These are phyloP conservation scores for Helotiales sp. DNA, from an alignment of 2,329 filamentous ascomycete genomes.

Conservation along the genomic window DNA sequence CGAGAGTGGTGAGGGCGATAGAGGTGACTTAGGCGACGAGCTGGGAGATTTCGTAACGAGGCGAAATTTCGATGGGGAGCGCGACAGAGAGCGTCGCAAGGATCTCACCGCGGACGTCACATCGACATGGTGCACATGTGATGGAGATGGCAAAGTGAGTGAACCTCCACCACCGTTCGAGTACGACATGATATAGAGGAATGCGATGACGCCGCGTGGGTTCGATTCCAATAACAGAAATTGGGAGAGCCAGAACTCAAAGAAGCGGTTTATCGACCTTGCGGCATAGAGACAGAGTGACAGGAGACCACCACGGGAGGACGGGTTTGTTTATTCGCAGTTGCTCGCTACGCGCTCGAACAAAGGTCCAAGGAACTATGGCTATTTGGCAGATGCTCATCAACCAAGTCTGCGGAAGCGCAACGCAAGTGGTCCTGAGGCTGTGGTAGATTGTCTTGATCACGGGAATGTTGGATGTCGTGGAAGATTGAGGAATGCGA, in stretches of 20 bases:
- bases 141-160: constrained; percentile 85
- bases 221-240: constrained; percentile 30
- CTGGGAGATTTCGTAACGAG: constrained; percentile 55
- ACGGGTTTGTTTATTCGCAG: background rate
- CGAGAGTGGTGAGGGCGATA: constrained; percentile 62
- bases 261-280: constrained; percentile 25
- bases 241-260: constrained; percentile 14
- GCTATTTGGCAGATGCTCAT: background rate
- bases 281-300: constrained; percentile 29
- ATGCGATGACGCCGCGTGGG: constrained; percentile 29
- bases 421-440: background rate
- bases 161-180: constrained; percentile 67
- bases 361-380: background rate
- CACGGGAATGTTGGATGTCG: constrained; percentile 7
- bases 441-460: background rate
- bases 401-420: background rate
- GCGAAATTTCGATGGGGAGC: constrained; percentile 90
- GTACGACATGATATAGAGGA: constrained; percentile 58
- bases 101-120: constrained; percentile 81
- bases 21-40: constrained; percentile 58
- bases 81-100: constrained; percentile 83
- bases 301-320: background rate
- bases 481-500: constrained; percentile 6
- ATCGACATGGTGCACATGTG: constrained; percentile 81
- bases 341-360: background rate